Percentiles rank a stretch among this genome's conserved stretches.
Conservation (phyloP, 805 yeast genomes). For the Metschnikowia corniflorae region DNA sequence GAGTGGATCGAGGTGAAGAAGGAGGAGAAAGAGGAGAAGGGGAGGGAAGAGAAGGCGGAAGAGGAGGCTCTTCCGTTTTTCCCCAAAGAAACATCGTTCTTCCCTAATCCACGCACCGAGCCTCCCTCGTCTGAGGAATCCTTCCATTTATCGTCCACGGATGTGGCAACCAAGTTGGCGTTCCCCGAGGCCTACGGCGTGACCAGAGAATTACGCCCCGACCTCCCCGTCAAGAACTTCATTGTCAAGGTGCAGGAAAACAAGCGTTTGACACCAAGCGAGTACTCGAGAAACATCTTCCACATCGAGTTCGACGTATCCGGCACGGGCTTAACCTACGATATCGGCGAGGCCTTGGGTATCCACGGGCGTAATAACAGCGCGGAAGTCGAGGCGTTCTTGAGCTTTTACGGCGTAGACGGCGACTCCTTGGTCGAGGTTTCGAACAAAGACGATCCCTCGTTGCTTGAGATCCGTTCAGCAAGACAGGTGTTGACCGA, state of each 20-base stretch:
- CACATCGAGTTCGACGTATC: constrained; percentile 90
- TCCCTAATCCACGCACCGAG: constrained; percentile 52
- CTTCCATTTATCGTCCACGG: constrained; percentile 35
- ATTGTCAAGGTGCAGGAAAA: constrained; percentile 88
- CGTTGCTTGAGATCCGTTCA: constrained; percentile 67
- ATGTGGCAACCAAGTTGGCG: constrained; percentile 64
- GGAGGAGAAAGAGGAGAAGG: constrained; percentile 20
- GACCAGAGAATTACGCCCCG: constrained; percentile 73
- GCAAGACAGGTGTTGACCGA: constrained; percentile 77
- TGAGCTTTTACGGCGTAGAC: constrained; percentile 66
- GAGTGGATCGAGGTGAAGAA: constrained; percentile 32
- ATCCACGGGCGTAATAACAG: constrained; percentile 83
- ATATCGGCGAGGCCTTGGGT: constrained; percentile 95
- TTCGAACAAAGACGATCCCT: constrained; percentile 61
- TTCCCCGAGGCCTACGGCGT: constrained; percentile 78
- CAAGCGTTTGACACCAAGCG: constrained; percentile 83
- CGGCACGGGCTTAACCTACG: constrained; percentile 88
- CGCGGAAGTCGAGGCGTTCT: constrained; percentile 62
- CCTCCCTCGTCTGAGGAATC: constrained; percentile 30
- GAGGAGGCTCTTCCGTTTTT: constrained; percentile 45
- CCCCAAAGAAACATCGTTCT: constrained; percentile 62
- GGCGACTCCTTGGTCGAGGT: constrained; percentile 67
- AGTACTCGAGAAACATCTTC: constrained; percentile 92
- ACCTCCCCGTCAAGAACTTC: constrained; percentile 77
- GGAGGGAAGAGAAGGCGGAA: constrained; percentile 20